A percentile compares a stretch with the other conserved stretches of the same genome.
Conservation (phyloP, 495 filamentous ascomycete species). For the Geoglossum glabrum region DNA sequence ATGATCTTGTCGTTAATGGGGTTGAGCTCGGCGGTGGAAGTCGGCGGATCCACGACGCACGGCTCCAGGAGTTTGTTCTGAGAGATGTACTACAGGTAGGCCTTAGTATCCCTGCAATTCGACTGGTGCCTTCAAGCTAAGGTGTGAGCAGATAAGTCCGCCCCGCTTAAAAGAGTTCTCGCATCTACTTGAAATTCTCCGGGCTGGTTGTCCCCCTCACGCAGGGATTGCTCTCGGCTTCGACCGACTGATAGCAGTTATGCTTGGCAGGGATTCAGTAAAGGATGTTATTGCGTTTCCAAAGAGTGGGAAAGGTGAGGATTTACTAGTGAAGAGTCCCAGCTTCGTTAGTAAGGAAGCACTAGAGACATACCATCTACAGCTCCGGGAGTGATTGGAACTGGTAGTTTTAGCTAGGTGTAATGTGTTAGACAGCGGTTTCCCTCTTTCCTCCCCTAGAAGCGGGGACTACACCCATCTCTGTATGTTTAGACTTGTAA, state of each 20-base stretch:
- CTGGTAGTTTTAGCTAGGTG: not conserved
- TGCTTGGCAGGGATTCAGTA: slow-evolving; percentile 54
- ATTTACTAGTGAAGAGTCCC: slow-evolving; percentile 60
- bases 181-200: slow-evolving; percentile 64
- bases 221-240: slow-evolving; percentile 86
- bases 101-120: not conserved
- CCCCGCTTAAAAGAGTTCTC: slow-evolving; percentile 54
- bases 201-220: slow-evolving; percentile 88
- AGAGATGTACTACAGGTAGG: slow-evolving; percentile 52
- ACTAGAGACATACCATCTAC: slow-evolving; percentile 52
- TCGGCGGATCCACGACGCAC: slow-evolving; percentile 73
- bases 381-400: slow-evolving; percentile 12
- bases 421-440: not conserved
- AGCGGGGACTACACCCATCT: not conserved
- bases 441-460: not conserved
- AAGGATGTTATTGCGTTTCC: slow-evolving; percentile 93
- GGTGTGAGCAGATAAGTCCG: slow-evolving; percentile 28
- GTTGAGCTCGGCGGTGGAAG: slow-evolving; percentile 88
- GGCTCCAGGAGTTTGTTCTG: slow-evolving; percentile 70
- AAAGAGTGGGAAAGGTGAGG: slow-evolving; percentile 73
- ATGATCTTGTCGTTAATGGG: slow-evolving; percentile 89
- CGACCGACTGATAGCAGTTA: slow-evolving; percentile 67
- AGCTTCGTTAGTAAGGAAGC: slow-evolving; percentile 39
- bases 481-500: not conserved
- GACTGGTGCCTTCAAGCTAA: slow-evolving; percentile 4